Conservation (phyloP, 2,329 filamentous ascomycete genomes). For the Aureobasidium melanogenum region DNA sequence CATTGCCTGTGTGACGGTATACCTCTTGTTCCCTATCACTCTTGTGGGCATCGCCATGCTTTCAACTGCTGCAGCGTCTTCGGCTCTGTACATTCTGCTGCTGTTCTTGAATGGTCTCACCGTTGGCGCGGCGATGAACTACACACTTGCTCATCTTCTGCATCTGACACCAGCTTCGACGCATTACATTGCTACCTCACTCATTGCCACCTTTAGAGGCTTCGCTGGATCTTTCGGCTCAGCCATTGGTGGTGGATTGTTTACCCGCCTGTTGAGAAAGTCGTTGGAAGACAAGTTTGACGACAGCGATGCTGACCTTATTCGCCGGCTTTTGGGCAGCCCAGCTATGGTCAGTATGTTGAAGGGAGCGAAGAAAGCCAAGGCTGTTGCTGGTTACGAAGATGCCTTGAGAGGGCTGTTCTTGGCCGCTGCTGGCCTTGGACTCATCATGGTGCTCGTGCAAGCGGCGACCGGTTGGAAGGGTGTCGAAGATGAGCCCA, state of each 20-base stretch:
- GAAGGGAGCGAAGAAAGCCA: slow-evolving; percentile 38
- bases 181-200: slow-evolving; percentile 66
- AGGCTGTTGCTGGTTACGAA: slow-evolving; percentile 48
- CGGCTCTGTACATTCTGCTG: slow-evolving; percentile 47
- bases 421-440: slow-evolving; percentile 41
- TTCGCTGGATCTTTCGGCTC: slow-evolving; percentile 76
- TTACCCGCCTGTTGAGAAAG: slow-evolving; percentile 51
- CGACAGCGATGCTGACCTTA: slow-evolving; percentile 34
- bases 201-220: slow-evolving; percentile 71
- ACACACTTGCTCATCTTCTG: slow-evolving; percentile 70
- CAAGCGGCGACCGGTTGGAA: slow-evolving; percentile 54
- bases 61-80: slow-evolving; percentile 44
- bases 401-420: slow-evolving; percentile 46
- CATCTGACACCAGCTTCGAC: slow-evolving; percentile 58
- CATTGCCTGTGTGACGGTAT: slow-evolving; percentile 38
- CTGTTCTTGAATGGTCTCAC: slow-evolving; percentile 64
- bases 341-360: slow-evolving; percentile 46
- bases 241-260: slow-evolving; percentile 69
- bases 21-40: slow-evolving; percentile 53
- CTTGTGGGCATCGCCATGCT: slow-evolving; percentile 49
- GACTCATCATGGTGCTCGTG: slow-evolving; percentile 39
- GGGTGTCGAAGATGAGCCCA: slow-evolving; percentile 21
- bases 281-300: slow-evolving; percentile 51
- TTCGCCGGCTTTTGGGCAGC: slow-evolving; percentile 49
- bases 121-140: slow-evolving; percentile 67